These are phyloP conservation scores for Chloroidium sp. DNA, from an alignment of 163 green algal genomes.

Conservation along the genomic window DNA sequence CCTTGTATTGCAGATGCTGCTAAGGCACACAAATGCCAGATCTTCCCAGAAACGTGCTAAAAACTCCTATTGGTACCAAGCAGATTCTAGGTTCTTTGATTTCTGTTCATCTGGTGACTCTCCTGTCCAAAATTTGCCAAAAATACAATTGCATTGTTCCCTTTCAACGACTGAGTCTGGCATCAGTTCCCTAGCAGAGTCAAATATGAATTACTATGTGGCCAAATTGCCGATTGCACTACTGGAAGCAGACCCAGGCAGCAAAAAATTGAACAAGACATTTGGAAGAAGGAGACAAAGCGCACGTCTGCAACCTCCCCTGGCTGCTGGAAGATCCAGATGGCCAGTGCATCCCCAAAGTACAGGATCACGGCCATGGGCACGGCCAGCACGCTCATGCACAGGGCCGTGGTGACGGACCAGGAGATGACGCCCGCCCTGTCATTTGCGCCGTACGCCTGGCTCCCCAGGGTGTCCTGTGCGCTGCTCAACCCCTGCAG, in stretches of 20 bases:
- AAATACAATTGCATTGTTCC: no score
- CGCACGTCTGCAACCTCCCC: slow-evolving; percentile 17
- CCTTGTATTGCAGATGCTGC: background rate
- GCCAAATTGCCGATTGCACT: no score
- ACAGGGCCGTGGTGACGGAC: slow-evolving; percentile 19
- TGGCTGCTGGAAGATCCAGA: slow-evolving; percentile 27
- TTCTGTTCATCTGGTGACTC: no score
- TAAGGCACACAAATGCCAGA: background rate
- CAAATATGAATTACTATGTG: no score
- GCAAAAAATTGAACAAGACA: background rate
- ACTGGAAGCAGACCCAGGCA: no score
- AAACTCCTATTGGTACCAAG: no score
- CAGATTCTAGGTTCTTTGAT: no score
- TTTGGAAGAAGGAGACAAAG: background rate
- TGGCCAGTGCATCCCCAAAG: slow-evolving; percentile 10
- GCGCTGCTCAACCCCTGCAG: slow-evolving; percentile 21
- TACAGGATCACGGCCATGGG: slow-evolving; percentile 20
- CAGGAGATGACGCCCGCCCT: slow-evolving; percentile 36
- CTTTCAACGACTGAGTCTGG: no score
- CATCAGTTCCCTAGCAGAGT: no score
- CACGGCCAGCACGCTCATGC: slow-evolving; percentile 30
- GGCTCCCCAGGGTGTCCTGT: slow-evolving; percentile 46
- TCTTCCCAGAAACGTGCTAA: no score
- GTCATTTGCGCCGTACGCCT: slow-evolving; percentile 43
- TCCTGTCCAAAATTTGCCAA: no score